These are phyloP conservation scores for Penicillium subrubescens DNA, from an alignment of 495 filamentous ascomycete genomes.

Conservation along the genomic window DNA sequence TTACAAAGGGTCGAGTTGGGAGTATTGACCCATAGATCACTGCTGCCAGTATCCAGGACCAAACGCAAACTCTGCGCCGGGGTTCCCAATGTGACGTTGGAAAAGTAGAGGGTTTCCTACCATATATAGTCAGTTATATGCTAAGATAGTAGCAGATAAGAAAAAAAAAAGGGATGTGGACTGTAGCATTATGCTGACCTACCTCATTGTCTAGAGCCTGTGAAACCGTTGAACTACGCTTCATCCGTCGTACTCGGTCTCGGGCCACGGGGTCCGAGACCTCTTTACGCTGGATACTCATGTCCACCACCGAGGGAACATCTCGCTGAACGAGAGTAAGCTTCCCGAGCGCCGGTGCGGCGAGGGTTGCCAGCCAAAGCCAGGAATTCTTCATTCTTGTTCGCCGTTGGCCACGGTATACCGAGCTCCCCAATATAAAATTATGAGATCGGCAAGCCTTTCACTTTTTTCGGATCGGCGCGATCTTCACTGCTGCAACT, in stretches of 20 bases:
- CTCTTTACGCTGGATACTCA: conserved; percentile 44
- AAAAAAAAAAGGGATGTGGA: not conserved
- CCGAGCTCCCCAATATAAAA: not conserved
- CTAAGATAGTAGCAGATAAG: not conserved
- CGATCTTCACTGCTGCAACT: not conserved
- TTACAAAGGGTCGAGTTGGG: conserved; percentile 63
- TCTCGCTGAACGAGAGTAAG: conserved; percentile 38
- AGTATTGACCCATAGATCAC: conserved; percentile 87
- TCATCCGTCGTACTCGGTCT: conserved; percentile 35
- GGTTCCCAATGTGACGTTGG: conserved; percentile 73
- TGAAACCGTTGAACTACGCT: conserved; percentile 31
- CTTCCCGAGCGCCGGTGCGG: conserved; percentile 18
- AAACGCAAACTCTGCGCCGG: conserved; percentile 64
- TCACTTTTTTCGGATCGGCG: not conserved
- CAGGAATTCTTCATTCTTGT: conserved; percentile 25
- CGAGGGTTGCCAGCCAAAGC: conserved; percentile 23
- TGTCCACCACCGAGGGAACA: conserved; percentile 36
- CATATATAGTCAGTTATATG: not conserved
- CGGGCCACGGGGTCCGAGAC: conserved; percentile 35
- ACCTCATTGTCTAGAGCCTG: conserved; percentile 48
- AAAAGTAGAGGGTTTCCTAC: conserved; percentile 63
- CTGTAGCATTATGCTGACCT: conserved; percentile 2
- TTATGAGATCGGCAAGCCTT: conserved; percentile 6
- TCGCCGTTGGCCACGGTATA: not conserved
- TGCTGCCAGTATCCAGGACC: conserved; percentile 82